Evolutionary conservation across 441 rosid species (phyloP).

Genomic region (Hura crepitans): DNA sequence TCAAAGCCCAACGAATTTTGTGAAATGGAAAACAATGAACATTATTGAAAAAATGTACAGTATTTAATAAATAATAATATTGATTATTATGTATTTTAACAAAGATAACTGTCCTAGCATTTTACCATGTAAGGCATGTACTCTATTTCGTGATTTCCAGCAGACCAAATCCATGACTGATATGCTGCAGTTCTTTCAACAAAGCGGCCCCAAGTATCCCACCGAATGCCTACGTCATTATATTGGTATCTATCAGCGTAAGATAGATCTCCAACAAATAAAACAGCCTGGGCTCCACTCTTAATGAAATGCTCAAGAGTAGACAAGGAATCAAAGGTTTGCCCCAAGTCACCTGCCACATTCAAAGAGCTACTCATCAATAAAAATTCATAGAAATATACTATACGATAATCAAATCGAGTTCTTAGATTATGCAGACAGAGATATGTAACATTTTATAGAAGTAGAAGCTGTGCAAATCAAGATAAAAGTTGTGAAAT

Average conservation of each 20-base stretch:
- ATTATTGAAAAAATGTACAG: too few relatives aligned
- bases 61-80: neutral
- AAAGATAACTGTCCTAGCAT: neutral
- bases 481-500: neutral
- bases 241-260: constrained; percentile 56
- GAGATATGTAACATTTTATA: neutral
- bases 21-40: neutral
- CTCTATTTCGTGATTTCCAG: constrained; percentile 66
- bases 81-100: neutral
- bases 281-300: constrained; percentile 45
- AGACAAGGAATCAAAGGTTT: constrained; percentile 57
- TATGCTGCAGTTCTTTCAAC: constrained; percentile 52
- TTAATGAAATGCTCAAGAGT: constrained; percentile 52
- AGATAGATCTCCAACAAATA: constrained; percentile 62
- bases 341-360: constrained; percentile 58
- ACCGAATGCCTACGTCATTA: constrained; percentile 47
- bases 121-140: constrained; percentile 59
- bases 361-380: constrained; percentile 1
- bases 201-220: constrained; percentile 68
- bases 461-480: neutral
- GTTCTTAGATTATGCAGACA: neutral
- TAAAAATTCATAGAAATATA: neutral
- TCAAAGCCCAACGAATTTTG: neutral
- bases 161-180: constrained; percentile 61
- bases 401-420: neutral